phyloP scores from a whole-genome alignment of 78 protist species.

The Emiliania huxleyi region DNA sequence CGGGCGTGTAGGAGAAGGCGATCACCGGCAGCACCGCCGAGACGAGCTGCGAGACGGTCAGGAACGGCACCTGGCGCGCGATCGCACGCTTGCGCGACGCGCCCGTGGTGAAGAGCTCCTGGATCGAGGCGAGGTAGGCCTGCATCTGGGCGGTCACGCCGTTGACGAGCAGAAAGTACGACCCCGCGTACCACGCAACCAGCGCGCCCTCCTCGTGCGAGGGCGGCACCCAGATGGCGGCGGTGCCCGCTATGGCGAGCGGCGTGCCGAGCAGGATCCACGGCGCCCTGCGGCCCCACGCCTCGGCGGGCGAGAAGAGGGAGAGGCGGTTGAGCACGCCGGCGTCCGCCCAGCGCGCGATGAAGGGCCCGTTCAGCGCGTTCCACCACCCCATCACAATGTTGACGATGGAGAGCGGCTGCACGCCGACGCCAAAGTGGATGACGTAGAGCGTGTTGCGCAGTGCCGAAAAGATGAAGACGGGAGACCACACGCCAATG shows the following conservation, averaged over 20 bases:
- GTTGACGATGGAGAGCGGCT: not conserved
- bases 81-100: not conserved
- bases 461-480: not conserved
- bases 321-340: not conserved
- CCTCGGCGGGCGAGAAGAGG: not conserved
- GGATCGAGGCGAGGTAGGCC: not conserved
- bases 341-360: not conserved
- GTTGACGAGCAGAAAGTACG: not conserved
- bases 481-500: not conserved
- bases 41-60: not conserved
- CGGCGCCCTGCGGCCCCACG: not conserved
- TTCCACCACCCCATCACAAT: not conserved
- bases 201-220: not conserved
- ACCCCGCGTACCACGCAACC: not conserved
- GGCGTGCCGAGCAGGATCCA: not conserved
- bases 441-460: not conserved
- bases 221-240: not conserved
- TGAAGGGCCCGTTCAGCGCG: slow-evolving; percentile 2
- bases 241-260: not conserved
- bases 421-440: not conserved
- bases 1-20: not conserved
- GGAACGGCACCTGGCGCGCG: not conserved
- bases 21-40: not conserved
- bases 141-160: not conserved
- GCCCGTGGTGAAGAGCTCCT: not conserved